These are phyloP conservation scores for Phalaenopsis hybrid DNA, from an alignment of 116 monocot genomes.

Conservation along the genomic window DNA sequence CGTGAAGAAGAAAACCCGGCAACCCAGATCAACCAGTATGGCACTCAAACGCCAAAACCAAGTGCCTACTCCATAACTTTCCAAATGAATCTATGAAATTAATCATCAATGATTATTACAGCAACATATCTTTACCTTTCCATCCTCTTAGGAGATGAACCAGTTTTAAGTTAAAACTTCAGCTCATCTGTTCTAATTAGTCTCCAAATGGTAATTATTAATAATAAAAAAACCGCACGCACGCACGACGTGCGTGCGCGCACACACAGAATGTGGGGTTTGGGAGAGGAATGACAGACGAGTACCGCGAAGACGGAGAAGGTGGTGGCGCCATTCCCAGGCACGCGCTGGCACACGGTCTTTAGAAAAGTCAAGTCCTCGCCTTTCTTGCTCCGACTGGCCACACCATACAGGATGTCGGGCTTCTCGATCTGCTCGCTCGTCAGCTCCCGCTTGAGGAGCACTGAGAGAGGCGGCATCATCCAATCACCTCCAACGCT, in stretches of 20 bases:
- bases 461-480: conserved; percentile 32
- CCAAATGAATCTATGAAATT: not conserved
- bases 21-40: not conserved
- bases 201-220: too few relatives aligned
- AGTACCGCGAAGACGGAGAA: conserved; percentile 46
- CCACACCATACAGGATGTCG: conserved; percentile 30
- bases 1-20: not conserved
- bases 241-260: not conserved
- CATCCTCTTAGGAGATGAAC: too few relatives aligned
- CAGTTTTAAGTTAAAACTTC: too few relatives aligned
- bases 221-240: too few relatives aligned
- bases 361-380: conserved; percentile 37
- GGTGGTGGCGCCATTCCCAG: conserved; percentile 17
- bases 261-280: not conserved
- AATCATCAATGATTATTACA: not conserved
- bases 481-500: conserved; percentile 16
- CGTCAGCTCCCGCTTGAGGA: conserved; percentile 36
- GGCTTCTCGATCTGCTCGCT: conserved; percentile 42
- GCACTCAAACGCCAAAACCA: too few relatives aligned
- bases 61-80: not conserved
- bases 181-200: too few relatives aligned
- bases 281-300: not conserved
- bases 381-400: conserved; percentile 43
- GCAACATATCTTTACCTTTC: too few relatives aligned
- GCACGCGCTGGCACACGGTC: conserved; percentile 29